These are phyloP conservation scores for Kwoniella botswanensis DNA, from an alignment of 768 basidiomycete genomes.

Conservation along the genomic window DNA sequence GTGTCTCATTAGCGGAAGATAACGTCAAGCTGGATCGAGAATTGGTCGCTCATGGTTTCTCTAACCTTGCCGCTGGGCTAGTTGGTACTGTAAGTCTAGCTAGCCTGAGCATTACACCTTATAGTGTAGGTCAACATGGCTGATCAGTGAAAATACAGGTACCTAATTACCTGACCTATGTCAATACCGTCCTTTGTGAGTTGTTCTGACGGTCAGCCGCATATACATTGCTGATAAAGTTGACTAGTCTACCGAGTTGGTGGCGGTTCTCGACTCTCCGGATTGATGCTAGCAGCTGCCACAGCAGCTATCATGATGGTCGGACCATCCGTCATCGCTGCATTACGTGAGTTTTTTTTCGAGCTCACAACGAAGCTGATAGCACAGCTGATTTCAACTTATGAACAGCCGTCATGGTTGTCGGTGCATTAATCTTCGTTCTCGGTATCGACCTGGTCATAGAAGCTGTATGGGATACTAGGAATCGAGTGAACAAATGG, in stretches of 20 bases:
- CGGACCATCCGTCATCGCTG: conserved; percentile 89
- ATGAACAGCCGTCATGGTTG: conserved; percentile 79
- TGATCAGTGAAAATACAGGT: background rate
- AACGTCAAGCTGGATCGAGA: conserved; percentile 87
- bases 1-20: conserved; percentile 88
- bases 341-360: conserved; percentile 71
- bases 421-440: conserved; percentile 89
- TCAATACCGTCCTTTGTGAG: conserved; percentile 60
- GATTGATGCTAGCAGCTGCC: conserved; percentile 79
- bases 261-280: conserved; percentile 79
- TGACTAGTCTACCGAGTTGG: conserved; percentile 88
- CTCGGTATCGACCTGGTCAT: conserved; percentile 92
- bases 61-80: conserved; percentile 80
- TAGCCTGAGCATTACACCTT: no score
- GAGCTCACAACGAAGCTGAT: background rate
- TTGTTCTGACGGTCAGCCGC: background rate
- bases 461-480: conserved; percentile 95
- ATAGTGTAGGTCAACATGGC: no score
- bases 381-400: background rate
- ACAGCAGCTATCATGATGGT: conserved; percentile 74
- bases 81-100: conserved; percentile 70
- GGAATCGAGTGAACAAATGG: conserved; percentile 79
- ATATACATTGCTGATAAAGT: background rate
- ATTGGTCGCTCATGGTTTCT: conserved; percentile 88
- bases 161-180: conserved; percentile 77